Evolutionary conservation across 306 rosid genomes (phyloP).

Genomic region (Quercus cerris): DNA sequence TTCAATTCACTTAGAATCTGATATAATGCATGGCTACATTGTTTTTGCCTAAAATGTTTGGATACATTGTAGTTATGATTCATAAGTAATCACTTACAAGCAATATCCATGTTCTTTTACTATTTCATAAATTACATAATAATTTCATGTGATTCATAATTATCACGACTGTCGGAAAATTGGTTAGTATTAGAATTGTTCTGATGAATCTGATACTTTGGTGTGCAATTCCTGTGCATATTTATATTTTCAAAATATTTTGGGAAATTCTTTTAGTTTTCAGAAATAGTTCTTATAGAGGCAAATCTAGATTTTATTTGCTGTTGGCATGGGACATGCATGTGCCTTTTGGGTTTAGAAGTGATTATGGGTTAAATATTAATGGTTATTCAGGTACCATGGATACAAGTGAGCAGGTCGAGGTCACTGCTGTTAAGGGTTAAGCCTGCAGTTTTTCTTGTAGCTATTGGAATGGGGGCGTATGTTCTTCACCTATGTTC

Average conservation of each 20-base stretch:
- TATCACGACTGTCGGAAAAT: background rate
- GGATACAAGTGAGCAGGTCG: conserved; percentile 94
- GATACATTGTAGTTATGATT: background rate
- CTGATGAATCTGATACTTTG: background rate
- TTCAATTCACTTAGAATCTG: background rate
- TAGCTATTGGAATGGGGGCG: conserved; percentile 88
- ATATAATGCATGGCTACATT: background rate
- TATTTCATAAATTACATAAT: background rate
- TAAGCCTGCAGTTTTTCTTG: conserved; percentile 74
- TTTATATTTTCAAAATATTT: background rate
- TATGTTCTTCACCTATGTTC: conserved; percentile 32
- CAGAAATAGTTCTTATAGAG: background rate
- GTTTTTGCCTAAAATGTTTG: background rate
- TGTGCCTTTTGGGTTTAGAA: background rate
- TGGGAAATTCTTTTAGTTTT: background rate
- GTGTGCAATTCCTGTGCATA: background rate
- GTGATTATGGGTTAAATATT: conserved; percentile 18
- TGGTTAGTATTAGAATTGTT: background rate
- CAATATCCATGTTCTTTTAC: background rate
- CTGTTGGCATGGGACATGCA: background rate
- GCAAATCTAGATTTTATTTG: background rate
- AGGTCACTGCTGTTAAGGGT: conserved; percentile 76
- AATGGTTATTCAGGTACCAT: conserved; percentile 73
- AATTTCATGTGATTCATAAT: background rate
- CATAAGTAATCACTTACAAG: background rate